Evolutionary conservation across 139 green algal species (phyloP).

Genomic region (Penium margaritaceum): DNA sequence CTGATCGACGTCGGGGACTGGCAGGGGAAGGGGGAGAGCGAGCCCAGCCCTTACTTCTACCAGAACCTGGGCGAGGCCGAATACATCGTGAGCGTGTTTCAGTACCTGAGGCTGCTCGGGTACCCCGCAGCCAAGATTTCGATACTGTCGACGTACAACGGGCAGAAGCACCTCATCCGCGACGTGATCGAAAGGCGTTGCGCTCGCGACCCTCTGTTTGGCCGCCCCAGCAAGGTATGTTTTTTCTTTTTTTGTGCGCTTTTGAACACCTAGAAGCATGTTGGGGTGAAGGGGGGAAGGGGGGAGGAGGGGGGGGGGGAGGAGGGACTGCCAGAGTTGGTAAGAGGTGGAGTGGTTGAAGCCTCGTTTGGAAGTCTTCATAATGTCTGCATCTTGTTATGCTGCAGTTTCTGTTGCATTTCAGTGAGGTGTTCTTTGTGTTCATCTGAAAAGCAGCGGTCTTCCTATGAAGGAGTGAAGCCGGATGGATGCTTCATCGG

Average conservation of each 20-base stretch:
- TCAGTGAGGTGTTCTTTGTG: too few relatives aligned
- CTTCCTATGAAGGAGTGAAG: neutral
- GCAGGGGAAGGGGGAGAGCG: conserved; percentile 71
- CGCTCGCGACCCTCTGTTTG: conserved; percentile 73
- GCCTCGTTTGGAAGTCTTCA: too few relatives aligned
- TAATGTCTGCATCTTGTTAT: too few relatives aligned
- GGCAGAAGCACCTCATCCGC: conserved; percentile 83
- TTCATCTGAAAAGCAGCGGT: too few relatives aligned
- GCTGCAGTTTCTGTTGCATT: too few relatives aligned
- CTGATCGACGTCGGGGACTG: conserved; percentile 82
- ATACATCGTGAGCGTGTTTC: conserved; percentile 76
- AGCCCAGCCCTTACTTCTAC: conserved; percentile 85
- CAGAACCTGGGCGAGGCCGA: conserved; percentile 94
- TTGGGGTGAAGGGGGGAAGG: neutral
- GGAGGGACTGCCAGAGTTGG: neutral
- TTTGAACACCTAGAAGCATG: neutral
- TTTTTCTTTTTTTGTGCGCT: neutral
- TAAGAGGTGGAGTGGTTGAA: conserved; percentile 11
- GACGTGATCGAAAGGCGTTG: conserved; percentile 87
- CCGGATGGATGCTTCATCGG: neutral
- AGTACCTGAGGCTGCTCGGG: conserved; percentile 89
- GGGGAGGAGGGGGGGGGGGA: neutral
- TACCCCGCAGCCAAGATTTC: conserved; percentile 84
- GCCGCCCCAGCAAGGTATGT: conserved; percentile 71
- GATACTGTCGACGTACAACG: conserved; percentile 97